Conservation (phyloP, 1,139 yeast species). For the Eremothecium sinecaudum region DNA sequence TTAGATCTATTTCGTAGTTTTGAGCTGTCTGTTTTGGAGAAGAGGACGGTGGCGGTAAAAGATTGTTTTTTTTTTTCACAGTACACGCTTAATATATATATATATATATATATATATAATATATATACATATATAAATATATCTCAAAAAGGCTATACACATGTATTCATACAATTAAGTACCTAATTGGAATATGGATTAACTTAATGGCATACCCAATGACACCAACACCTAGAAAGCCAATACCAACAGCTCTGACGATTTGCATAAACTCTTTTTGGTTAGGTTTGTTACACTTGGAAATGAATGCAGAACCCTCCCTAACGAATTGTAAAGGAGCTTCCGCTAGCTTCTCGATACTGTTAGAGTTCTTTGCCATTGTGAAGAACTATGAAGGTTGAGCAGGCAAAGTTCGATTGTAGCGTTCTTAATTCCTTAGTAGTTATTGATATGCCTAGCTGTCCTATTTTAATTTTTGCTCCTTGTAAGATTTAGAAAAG, state of each 20-base stretch:
- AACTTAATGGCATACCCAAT: conserved; percentile 94
- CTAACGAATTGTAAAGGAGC: conserved; percentile 84
- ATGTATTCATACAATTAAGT: conserved; percentile 75
- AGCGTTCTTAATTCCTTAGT: no score
- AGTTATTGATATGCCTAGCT: no score
- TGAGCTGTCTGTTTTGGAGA: not conserved
- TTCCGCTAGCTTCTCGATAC: conserved; percentile 71
- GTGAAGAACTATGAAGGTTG: no score
- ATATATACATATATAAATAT: not conserved
- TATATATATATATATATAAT: not conserved
- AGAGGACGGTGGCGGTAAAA: not conserved
- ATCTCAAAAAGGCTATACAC: no score
- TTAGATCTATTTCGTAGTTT: not conserved
- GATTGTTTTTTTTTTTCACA: not conserved
- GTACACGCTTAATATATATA: conserved; percentile 1
- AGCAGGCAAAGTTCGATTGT: no score
- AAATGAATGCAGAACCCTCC: conserved; percentile 81
- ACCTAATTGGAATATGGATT: conserved; percentile 94
- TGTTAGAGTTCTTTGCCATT: conserved; percentile 26
- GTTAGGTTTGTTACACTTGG: conserved; percentile 90
- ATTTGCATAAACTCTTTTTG: conserved; percentile 79
- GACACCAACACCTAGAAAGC: conserved; percentile 95
- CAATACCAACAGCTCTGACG: conserved; percentile 92
- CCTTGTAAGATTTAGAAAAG: no score
- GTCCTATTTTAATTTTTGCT: no score